Conservation (phyloP, 176 grass and related monocot species). For the Paspalum vaginatum region DNA sequence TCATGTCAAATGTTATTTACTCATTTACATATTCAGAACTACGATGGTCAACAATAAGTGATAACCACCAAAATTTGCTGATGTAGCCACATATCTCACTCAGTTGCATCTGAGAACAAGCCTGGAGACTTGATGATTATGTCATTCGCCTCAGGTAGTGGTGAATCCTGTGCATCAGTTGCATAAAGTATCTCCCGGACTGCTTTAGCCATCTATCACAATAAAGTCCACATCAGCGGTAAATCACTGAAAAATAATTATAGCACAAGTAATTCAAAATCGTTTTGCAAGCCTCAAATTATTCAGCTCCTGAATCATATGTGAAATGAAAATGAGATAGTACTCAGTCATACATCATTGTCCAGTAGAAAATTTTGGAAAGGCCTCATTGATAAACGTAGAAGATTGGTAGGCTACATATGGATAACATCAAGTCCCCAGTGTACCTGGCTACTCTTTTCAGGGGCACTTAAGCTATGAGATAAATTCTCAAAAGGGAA, state of each 20-base stretch:
- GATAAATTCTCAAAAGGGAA: neutral
- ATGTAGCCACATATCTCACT: slow-evolving; percentile 18
- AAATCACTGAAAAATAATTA: neutral
- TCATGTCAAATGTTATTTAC: slow-evolving; percentile 37
- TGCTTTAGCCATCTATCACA: slow-evolving; percentile 75
- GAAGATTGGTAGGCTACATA: neutral
- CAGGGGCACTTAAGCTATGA: neutral
- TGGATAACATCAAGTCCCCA: neutral
- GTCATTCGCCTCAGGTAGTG: slow-evolving; percentile 69
- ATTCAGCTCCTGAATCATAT: slow-evolving; percentile 5
- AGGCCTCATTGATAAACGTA: neutral
- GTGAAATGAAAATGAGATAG: slow-evolving; percentile 12
- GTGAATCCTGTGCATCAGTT: slow-evolving; percentile 63
- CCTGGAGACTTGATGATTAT: slow-evolving; percentile 68
- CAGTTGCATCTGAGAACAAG: slow-evolving; percentile 43
- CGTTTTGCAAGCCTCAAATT: neutral
- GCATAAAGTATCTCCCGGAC: slow-evolving; percentile 82
- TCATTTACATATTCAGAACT: slow-evolving; percentile 37
- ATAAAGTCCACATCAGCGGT: neutral
- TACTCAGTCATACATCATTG: neutral
- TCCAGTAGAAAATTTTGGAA: neutral
- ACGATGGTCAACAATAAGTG: neutral
- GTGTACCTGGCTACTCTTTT: neutral
- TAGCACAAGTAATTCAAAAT: neutral
- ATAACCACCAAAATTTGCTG: slow-evolving; percentile 30